Percentiles rank a stretch among this genome's conserved stretches.
These are phyloP conservation scores for Lanmaoa rubissima DNA, from an alignment of 768 basidiomycete species.

Conservation along the genomic window DNA sequence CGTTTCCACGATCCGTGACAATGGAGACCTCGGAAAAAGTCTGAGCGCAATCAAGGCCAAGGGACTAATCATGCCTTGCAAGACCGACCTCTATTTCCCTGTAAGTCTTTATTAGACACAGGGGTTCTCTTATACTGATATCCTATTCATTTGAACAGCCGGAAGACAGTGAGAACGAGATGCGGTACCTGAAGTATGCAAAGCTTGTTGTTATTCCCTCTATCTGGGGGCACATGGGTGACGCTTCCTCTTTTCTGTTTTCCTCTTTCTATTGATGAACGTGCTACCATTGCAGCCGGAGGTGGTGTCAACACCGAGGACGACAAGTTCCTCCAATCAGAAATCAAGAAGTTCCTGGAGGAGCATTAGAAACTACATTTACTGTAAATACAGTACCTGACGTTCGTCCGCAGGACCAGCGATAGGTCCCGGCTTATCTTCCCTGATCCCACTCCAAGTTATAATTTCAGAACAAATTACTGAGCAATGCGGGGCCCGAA, in stretches of 20 bases:
- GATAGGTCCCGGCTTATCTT: not conserved
- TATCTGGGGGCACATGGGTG: conserved; percentile 58
- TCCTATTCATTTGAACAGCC: conserved; percentile 34
- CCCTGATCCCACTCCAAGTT: not conserved
- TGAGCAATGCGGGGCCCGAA: not conserved
- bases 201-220: conserved; percentile 51
- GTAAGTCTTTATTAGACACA: conserved; percentile 24
- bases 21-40: conserved; percentile 40
- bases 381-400: not conserved
- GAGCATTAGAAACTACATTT: conserved; percentile 21
- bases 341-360: conserved; percentile 46
- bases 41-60: conserved; percentile 46
- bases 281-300: conserved; percentile 36
- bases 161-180: conserved; percentile 51
- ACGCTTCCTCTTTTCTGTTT: not conserved
- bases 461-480: not conserved
- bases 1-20: conserved; percentile 43
- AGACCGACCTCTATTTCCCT: conserved; percentile 59
- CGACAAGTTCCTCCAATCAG: conserved; percentile 40
- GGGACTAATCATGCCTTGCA: conserved; percentile 57
- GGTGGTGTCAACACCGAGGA: conserved; percentile 41
- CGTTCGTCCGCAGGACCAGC: not conserved
- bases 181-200: conserved; percentile 40
- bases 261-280: not conserved
- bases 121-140: not conserved